Conservation (phyloP, 2,329 filamentous ascomycete species). For the Sphaerulina populicola region DNA sequence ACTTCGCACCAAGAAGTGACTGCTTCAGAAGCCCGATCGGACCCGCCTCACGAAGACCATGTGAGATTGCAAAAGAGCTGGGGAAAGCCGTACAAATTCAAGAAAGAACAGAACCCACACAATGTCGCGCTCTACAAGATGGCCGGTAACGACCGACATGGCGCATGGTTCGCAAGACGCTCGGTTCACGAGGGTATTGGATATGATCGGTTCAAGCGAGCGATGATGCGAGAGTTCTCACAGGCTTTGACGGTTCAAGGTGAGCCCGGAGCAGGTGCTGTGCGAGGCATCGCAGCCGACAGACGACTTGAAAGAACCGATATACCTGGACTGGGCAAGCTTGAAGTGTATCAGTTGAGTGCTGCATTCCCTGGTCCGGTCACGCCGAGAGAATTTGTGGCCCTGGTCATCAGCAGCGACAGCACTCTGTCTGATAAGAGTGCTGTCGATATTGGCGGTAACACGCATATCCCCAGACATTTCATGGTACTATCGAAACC, state of each 20-base stretch:
- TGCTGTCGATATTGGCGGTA: conserved; percentile 25
- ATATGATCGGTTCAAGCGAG: conserved; percentile 69
- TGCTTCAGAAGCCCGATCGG: conserved; percentile 44
- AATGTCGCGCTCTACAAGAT: conserved; percentile 74
- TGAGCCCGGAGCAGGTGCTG: conserved; percentile 61
- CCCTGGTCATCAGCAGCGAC: conserved; percentile 62
- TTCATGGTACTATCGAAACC: conserved; percentile 86
- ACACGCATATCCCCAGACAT: conserved; percentile 51
- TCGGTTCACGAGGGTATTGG: conserved; percentile 72
- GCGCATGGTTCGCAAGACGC: conserved; percentile 79
- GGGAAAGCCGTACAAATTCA: conserved; percentile 72
- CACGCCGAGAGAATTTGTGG: conserved; percentile 79
- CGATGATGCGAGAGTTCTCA: conserved; percentile 68
- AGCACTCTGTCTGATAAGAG: conserved; percentile 44
- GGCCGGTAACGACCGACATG: conserved; percentile 58
- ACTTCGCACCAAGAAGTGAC: conserved; percentile 46
- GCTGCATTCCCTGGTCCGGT: conserved; percentile 87
- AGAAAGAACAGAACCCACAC: conserved; percentile 63
- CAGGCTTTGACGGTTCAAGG: conserved; percentile 66
- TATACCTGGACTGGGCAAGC: conserved; percentile 52
- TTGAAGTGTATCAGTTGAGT: conserved; percentile 75
- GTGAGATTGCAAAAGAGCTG: conserved; percentile 66
- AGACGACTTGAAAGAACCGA: conserved; percentile 57
- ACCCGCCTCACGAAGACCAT: conserved; percentile 46
- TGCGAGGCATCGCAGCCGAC: conserved; percentile 80